A percentile compares a stretch with the other conserved stretches of the same genome.
phyloP scores from a whole-genome alignment of 2,329 filamentous ascomycete genomes.

The Colletotrichum scovillei region DNA sequence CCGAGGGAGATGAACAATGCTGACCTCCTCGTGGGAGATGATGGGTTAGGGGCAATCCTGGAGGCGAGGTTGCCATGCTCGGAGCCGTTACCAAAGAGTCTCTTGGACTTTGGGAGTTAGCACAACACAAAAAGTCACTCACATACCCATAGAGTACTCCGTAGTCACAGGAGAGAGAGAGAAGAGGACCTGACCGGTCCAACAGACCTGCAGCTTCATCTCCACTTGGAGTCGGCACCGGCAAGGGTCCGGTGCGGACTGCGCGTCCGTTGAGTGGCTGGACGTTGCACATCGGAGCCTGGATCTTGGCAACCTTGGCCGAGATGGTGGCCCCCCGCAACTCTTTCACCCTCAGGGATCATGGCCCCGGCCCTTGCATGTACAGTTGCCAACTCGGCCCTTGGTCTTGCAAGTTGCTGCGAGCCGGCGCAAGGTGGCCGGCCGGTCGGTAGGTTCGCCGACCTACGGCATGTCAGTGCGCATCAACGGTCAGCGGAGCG shows the following conservation, averaged over 20 bases:
- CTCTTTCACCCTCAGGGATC: not conserved
- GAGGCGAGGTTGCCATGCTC: not conserved
- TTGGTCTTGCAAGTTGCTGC: conserved; percentile 3
- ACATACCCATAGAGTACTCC: not conserved
- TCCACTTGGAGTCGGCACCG: conserved; percentile 21
- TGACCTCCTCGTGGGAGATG: not conserved
- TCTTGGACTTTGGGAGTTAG: not conserved
- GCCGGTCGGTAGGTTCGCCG: conserved; percentile 14
- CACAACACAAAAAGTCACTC: not conserved
- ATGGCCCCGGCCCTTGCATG: conserved; percentile 11
- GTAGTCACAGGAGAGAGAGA: not conserved
- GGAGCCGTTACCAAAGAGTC: not conserved
- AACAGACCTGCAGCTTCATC: conserved; percentile 19
- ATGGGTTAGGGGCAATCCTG: not conserved
- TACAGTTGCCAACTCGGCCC: conserved; percentile 11
- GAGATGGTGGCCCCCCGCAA: conserved; percentile 17
- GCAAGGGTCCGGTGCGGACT: conserved; percentile 21
- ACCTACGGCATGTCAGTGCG: not conserved
- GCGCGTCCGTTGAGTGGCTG: conserved; percentile 23
- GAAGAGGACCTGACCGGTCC: not conserved
- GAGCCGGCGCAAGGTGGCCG: conserved; percentile 12
- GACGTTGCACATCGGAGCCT: conserved; percentile 19
- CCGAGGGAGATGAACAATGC: conserved; percentile 29
- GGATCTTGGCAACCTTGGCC: conserved; percentile 22
- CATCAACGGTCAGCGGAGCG: not conserved